phyloP scores from a whole-genome alignment of 192 early-diverging fungal genomes.

The Backusella parvicylindrica region DNA sequence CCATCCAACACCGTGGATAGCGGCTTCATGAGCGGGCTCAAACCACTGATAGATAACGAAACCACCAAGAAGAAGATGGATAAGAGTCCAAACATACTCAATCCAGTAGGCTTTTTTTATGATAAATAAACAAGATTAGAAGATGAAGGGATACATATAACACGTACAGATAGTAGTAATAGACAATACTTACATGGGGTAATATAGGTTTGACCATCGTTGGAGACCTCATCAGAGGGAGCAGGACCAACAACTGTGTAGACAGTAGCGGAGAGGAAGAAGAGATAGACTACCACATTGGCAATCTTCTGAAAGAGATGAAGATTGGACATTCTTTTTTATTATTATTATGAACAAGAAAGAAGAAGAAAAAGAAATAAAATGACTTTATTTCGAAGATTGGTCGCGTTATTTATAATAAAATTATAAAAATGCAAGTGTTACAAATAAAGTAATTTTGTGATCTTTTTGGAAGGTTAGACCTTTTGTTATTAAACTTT shows the following conservation, averaged over 20 bases:
- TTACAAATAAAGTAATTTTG: background rate
- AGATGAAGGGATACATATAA: background rate
- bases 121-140: background rate
- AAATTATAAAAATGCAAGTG: background rate
- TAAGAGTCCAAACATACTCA: slow-evolving; percentile 57
- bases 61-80: slow-evolving; percentile 61
- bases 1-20: slow-evolving; percentile 56
- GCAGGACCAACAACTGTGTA: slow-evolving; percentile 48
- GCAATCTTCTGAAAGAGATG: slow-evolving; percentile 42
- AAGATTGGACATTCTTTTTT: background rate
- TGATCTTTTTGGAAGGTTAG: background rate
- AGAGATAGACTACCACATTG: slow-evolving; percentile 61
- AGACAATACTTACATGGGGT: slow-evolving; percentile 44
- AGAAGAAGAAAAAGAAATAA: slow-evolving; percentile 6
- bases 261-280: slow-evolving; percentile 56
- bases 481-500: slow-evolving; percentile 1
- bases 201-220: slow-evolving; percentile 54
- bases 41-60: slow-evolving; percentile 63
- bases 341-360: background rate
- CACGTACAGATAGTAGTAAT: background rate
- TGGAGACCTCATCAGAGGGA: slow-evolving; percentile 27
- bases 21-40: slow-evolving; percentile 44
- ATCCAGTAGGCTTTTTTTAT: slow-evolving; percentile 45
- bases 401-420: slow-evolving; percentile 9
- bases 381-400: background rate